phyloP scores from a whole-genome alignment of 78 protist genomes.

The Trichosphaerium sp. region DNA sequence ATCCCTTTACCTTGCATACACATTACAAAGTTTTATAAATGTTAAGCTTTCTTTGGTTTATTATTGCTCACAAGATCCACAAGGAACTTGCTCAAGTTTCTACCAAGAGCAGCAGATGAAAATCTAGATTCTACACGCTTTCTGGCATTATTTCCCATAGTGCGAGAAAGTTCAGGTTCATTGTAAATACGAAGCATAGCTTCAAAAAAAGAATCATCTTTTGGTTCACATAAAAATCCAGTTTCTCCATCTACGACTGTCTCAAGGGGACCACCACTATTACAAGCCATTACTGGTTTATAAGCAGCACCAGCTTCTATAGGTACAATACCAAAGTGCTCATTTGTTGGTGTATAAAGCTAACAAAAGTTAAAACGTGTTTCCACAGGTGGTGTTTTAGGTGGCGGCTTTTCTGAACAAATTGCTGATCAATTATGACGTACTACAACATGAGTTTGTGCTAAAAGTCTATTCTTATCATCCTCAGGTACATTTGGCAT shows the following conservation, averaged over 20 bases:
- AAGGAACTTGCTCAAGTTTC: too few species aligned
- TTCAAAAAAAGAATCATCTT: background rate
- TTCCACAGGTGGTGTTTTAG: background rate
- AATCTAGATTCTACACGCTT: background rate
- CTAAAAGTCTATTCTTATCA: background rate
- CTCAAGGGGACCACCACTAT: constrained; percentile 87
- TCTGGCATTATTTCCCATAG: background rate
- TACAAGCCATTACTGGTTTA: constrained; percentile 72
- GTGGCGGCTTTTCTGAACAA: too few species aligned
- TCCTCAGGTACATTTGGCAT: background rate
- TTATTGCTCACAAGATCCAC: too few species aligned
- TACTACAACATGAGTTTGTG: background rate
- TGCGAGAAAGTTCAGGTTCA: background rate
- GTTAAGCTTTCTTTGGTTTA: too few species aligned
- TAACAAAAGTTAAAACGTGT: constrained; percentile 35
- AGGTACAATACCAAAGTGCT: constrained; percentile 98
- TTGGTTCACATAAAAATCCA: constrained; percentile 54
- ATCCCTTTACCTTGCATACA: too few species aligned
- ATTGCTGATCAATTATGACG: background rate
- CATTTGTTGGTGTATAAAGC: constrained; percentile 90
- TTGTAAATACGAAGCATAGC: constrained; percentile 1
- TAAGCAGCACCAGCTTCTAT: constrained; percentile 66
- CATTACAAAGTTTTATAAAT: too few species aligned
- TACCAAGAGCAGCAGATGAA: background rate
- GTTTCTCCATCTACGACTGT: constrained; percentile 44